Conservation (phyloP, 139 green algal species). For the Gonium pectorale region DNA sequence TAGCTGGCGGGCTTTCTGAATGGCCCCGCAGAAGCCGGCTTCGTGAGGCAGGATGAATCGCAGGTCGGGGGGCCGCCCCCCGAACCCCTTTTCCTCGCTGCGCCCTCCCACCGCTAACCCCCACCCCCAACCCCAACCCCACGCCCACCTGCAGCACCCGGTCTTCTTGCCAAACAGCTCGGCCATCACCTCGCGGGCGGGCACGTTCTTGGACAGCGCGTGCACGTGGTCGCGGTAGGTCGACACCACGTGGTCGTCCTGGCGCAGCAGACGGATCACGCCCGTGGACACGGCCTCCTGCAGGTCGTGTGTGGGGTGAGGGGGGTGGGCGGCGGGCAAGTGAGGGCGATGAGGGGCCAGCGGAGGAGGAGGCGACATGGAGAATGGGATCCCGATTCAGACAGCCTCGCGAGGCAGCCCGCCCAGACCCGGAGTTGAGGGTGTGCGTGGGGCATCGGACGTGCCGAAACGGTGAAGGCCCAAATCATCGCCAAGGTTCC, state of each 20-base stretch:
- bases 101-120: no score
- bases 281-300: conserved; percentile 89
- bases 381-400: no score
- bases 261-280: conserved; percentile 76
- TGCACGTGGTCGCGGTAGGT: conserved; percentile 99
- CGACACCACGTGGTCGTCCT: conserved; percentile 93
- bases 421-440: no score
- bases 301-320: conserved; percentile 48
- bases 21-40: no score
- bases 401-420: no score
- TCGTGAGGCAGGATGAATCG: no score
- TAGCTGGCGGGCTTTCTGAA: no score
- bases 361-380: background rate
- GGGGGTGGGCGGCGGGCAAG: background rate
- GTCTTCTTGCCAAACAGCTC: conserved; percentile 99
- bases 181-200: conserved; percentile 89
- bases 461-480: no score
- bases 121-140: background rate
- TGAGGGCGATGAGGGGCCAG: background rate
- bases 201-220: conserved; percentile 93
- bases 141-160: conserved; percentile 78
- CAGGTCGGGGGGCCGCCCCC: no score
- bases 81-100: background rate
- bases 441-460: background rate
- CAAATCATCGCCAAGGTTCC: no score